Percentiles rank a stretch among this genome's conserved stretches.
Conservation (phyloP, 192 early-diverging fungal species). For the Kickxella alabastrina region DNA sequence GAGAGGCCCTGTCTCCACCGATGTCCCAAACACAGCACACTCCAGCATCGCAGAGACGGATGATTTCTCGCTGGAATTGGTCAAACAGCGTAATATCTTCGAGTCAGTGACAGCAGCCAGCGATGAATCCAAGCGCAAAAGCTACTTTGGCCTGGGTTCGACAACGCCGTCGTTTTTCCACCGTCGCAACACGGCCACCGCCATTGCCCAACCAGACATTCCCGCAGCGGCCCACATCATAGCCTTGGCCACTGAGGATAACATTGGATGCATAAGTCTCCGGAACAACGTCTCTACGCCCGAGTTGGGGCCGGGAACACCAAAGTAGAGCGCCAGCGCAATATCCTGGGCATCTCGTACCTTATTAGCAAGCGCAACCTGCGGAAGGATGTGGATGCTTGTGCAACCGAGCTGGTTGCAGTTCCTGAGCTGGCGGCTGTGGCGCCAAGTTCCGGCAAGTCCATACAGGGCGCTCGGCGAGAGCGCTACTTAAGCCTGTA, state of each 20-base stretch:
- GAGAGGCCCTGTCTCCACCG: slow-evolving; percentile 9
- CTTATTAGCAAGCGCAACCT: slow-evolving; percentile 23
- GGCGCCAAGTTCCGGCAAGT: too few relatives aligned
- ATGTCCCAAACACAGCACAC: not conserved
- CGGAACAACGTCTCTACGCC: too few relatives aligned
- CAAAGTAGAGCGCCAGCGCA: slow-evolving; percentile 20
- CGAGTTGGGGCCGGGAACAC: too few relatives aligned
- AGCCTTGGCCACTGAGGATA: too few relatives aligned
- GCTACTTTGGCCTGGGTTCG: slow-evolving; percentile 33
- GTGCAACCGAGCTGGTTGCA: not conserved
- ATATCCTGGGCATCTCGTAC: slow-evolving; percentile 36
- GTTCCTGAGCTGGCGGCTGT: not conserved
- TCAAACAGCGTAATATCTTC: not conserved
- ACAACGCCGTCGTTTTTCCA: slow-evolving; percentile 9
- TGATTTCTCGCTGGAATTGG: too few relatives aligned
- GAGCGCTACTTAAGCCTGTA: too few relatives aligned
- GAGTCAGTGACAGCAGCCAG: not conserved
- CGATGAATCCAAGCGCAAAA: slow-evolving; percentile 18
- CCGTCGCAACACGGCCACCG: slow-evolving; percentile 9
- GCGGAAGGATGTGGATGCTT: slow-evolving; percentile 1
- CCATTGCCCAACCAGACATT: not conserved
- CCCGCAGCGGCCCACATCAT: slow-evolving; percentile 1
- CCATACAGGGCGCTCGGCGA: too few relatives aligned
- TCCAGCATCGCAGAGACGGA: too few relatives aligned
- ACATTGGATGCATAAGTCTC: too few relatives aligned